Conservation (phyloP, 306 rosid species). For the Potentilla sterilis region DNA sequence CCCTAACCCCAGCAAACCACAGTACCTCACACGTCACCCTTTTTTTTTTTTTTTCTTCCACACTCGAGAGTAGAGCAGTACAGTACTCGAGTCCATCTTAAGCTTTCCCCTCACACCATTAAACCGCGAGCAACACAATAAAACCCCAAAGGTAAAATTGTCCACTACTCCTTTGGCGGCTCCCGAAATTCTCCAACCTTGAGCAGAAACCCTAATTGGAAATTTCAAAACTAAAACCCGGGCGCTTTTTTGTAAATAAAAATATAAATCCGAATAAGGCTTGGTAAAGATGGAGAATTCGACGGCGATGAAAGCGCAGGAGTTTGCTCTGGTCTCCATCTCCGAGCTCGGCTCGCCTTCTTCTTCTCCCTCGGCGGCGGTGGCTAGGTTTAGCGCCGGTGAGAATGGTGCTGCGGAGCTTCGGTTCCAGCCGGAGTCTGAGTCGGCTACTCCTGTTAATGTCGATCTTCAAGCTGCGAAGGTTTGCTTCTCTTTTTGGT, state of each 20-base stretch:
- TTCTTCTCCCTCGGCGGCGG: constrained; percentile 38
- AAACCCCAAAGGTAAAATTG: neutral
- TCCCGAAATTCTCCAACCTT: constrained; percentile 30
- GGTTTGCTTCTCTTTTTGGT: constrained; percentile 41
- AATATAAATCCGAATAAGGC: no score
- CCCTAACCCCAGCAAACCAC: neutral
- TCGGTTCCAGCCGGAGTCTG: constrained; percentile 49
- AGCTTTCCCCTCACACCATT: neutral
- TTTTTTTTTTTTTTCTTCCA: no score
- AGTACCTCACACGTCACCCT: neutral
- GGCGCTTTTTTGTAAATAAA: neutral
- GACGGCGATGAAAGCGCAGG: constrained; percentile 39
- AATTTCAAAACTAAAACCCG: neutral
- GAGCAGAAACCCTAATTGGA: constrained; percentile 67
- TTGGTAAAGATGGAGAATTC: constrained; percentile 56
- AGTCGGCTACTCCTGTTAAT: constrained; percentile 27
- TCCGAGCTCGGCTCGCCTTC: constrained; percentile 49
- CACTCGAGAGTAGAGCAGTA: neutral
- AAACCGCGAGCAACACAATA: neutral
- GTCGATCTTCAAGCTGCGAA: constrained; percentile 59
- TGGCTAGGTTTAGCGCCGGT: constrained; percentile 51
- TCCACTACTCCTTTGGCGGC: constrained; percentile 57
- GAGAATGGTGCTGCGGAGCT: constrained; percentile 48
- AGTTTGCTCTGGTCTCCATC: constrained; percentile 54
- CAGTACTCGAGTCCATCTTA: neutral